Evolutionary conservation across 2,329 filamentous ascomycete genomes (phyloP).

Genomic region (Tolypocladium tropicale): DNA sequence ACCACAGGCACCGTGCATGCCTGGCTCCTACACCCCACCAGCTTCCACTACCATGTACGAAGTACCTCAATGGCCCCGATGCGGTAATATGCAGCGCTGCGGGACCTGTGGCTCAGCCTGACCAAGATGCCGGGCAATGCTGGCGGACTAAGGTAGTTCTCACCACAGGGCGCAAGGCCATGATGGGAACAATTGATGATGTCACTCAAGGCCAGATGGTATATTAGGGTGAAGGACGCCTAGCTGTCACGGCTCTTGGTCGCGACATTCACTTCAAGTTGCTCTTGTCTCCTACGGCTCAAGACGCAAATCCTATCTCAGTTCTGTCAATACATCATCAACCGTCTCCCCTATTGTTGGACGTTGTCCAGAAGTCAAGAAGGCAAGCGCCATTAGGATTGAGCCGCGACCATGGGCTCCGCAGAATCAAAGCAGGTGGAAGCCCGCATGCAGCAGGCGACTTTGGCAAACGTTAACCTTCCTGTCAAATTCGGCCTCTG

Average conservation of each 20-base stretch:
- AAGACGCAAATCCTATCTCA: too few species aligned
- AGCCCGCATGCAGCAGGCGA: background rate
- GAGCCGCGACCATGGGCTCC: conserved; percentile 5
- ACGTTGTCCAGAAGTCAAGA: background rate
- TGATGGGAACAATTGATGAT: too few species aligned
- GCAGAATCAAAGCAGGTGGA: conserved; percentile 7
- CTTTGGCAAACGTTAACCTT: background rate
- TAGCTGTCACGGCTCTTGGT: too few species aligned
- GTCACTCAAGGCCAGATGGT: background rate
- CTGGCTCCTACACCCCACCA: too few species aligned
- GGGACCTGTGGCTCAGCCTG: background rate
- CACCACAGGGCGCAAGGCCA: background rate
- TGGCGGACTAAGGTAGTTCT: background rate
- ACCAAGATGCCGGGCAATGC: background rate
- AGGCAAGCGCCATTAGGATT: background rate
- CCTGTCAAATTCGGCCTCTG: conserved; percentile 6
- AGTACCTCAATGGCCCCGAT: background rate
- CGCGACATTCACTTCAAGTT: too few species aligned
- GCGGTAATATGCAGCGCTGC: background rate
- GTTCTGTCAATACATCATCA: background rate
- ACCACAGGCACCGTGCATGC: too few species aligned
- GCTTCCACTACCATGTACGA: too few species aligned
- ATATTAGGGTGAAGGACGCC: background rate
- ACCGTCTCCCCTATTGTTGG: background rate
- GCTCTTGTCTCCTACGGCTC: too few species aligned